phyloP scores from a whole-genome alignment of 306 rosid genomes.

The Trifolium repens region DNA sequence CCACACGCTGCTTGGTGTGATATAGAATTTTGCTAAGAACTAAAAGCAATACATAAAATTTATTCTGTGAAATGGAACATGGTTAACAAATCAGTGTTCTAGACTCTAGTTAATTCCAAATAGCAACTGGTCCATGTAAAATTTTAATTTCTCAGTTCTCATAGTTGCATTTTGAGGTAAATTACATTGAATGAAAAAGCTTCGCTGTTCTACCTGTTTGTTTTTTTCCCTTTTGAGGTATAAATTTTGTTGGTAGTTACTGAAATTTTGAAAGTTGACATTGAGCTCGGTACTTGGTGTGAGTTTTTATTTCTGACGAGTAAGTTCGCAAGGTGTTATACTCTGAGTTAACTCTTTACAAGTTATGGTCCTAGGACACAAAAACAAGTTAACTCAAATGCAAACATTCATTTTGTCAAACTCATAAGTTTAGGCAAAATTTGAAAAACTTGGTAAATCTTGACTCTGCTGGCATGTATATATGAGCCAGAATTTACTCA shows the following conservation, averaged over 20 bases:
- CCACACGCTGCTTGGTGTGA: slow-evolving; percentile 26
- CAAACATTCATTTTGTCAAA: slow-evolving; percentile 9
- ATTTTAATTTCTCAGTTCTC: slow-evolving; percentile 18
- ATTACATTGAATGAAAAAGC: not conserved
- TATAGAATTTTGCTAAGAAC: slow-evolving; percentile 4
- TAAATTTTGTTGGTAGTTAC: not conserved
- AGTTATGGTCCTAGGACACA: not conserved
- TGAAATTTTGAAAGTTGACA: slow-evolving; percentile 20
- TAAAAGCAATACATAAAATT: slow-evolving; percentile 20
- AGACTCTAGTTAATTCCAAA: slow-evolving; percentile 14
- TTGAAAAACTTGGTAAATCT: slow-evolving; percentile 3
- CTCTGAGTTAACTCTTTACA: not conserved
- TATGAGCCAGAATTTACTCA: not conserved
- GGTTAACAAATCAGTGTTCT: not conserved
- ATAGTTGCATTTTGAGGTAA: slow-evolving; percentile 1
- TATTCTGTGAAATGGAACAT: slow-evolving; percentile 17
- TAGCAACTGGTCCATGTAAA: not conserved
- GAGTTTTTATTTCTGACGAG: not conserved
- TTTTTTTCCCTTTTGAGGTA: slow-evolving; percentile 14
- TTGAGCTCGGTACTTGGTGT: not conserved
- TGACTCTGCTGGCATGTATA: not conserved
- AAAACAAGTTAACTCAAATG: not conserved
- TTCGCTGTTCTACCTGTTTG: slow-evolving; percentile 2
- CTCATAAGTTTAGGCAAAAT: not conserved
- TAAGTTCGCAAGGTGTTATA: slow-evolving; percentile 11